Evolutionary conservation across 1,284 basidiomycete genomes (phyloP), one percentile per base, ranked within the genome.

Genomic region (Acaromyces ingoldii): DNA sequence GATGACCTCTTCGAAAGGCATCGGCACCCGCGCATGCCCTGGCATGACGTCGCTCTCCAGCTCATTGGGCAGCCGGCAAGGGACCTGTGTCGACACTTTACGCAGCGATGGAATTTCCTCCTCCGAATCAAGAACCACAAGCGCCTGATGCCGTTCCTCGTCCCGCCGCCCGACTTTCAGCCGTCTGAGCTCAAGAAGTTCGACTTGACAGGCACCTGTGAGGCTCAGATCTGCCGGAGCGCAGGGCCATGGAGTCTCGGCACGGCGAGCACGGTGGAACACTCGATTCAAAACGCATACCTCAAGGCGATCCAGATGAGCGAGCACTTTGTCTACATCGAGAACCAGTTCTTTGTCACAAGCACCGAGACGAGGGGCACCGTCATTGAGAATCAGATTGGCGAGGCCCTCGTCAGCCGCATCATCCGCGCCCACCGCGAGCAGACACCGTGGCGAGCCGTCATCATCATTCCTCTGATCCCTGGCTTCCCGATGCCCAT

Each of bases 271-370:
- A 85, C 83, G 66, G 83, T 88, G 41, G 93, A 99, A 77, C 85
- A 88, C 67, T 96, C 92, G 10, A 91, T 97, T 48, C 90, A 93
- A 77, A 91, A 91, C 67, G 92, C 91, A 9, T 96, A 96, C 71
- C 78, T 91, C 61, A 60, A 71, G 89, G 90, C 91, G 2, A 99
- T 98, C 54, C 87, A 96, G 76, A 81, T 90, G 72, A 95, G 91
- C 17, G 91, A 97, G 57, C 88, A 80, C 63, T 80, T 80, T 65
- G 75, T 79, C 45, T 80, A 79, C 64, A 79, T 79, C 57, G 91
- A 97, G 76, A 97, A 98, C 72, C 93, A 99, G 76, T 99, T 97
- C 79, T 98, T 99, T 78, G 91, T 98, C 71, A 89, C 91, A 0
- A 95, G 88, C 82, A 96, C 93, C 0, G 80, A 85, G 1, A 84